These are phyloP conservation scores for Magnusiomyces suaveolens DNA, from an alignment of 1,139 yeast genomes.

Conservation along the genomic window DNA sequence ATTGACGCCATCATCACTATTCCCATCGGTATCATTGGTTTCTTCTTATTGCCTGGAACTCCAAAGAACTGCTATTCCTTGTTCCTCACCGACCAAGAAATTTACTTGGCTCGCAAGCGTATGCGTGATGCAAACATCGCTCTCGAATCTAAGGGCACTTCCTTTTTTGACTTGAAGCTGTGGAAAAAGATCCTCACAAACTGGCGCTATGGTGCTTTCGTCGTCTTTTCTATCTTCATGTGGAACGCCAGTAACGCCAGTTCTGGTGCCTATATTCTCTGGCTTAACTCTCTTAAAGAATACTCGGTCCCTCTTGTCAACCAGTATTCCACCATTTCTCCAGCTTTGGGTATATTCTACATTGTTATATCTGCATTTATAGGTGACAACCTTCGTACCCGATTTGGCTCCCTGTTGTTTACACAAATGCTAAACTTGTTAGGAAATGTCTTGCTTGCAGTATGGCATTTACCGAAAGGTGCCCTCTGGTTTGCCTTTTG, in stretches of 20 bases:
- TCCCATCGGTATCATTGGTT: conserved; percentile 53
- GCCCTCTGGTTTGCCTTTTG: conserved; percentile 43
- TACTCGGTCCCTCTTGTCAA: conserved; percentile 37
- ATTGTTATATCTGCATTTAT: conserved; percentile 38
- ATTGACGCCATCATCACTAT: conserved; percentile 56
- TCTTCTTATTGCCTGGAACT: conserved; percentile 58
- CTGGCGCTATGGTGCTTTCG: conserved; percentile 42
- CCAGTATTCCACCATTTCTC: conserved; percentile 38
- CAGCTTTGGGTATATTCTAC: conserved; percentile 46
- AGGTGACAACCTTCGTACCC: conserved; percentile 45
- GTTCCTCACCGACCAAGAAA: conserved; percentile 54
- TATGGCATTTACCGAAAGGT: conserved; percentile 39
- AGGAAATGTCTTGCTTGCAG: conserved; percentile 39
- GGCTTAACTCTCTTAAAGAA: conserved; percentile 40
- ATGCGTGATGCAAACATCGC: conserved; percentile 9
- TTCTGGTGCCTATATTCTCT: conserved; percentile 45
- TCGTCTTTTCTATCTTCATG: conserved; percentile 44
- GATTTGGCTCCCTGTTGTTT: conserved; percentile 49
- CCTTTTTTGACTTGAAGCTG: conserved; percentile 24
- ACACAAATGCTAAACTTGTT: conserved; percentile 43
- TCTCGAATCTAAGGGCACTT: conserved; percentile 8
- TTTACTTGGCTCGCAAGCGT: conserved; percentile 49
- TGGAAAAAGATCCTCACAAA: conserved; percentile 41
- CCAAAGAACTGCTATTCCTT: conserved; percentile 45
- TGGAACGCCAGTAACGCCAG: conserved; percentile 51